A percentile compares a stretch with the other conserved stretches of the same genome.
These are phyloP conservation scores for Nicotiana attenuata DNA, from an alignment of 257 asterid genomes.

Conservation along the genomic window DNA sequence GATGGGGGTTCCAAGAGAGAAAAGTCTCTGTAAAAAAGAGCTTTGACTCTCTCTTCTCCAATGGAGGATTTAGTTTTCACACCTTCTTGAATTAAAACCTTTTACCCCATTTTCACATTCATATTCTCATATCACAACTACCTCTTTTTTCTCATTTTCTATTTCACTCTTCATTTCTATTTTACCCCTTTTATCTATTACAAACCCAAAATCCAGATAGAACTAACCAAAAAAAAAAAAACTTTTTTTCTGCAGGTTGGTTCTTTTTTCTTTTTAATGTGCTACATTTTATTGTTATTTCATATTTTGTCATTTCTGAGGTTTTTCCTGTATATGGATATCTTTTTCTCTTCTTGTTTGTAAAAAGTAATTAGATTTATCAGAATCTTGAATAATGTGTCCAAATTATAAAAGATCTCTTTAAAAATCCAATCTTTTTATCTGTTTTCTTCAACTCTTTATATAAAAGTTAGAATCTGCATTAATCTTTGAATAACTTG, in stretches of 20 bases:
- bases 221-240: neutral
- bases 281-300: neutral
- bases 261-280: too few species aligned
- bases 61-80: slow-evolving; percentile 22
- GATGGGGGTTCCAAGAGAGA: slow-evolving; percentile 21
- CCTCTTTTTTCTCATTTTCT: neutral
- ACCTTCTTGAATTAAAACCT: neutral
- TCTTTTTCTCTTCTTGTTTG: neutral
- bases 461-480: neutral
- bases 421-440: neutral
- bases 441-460: neutral
- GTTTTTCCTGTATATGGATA: neutral
- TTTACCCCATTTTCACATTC: slow-evolving; percentile 8
- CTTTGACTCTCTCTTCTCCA: slow-evolving; percentile 38
- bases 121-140: neutral
- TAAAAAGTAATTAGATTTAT: neutral
- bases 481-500: neutral
- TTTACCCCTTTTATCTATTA: too few species aligned
- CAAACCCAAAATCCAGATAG: neutral
- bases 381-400: neutral
- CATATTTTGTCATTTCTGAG: neutral
- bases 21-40: slow-evolving; percentile 37
- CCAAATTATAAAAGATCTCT: neutral
- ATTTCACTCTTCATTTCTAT: neutral
- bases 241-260: neutral